Percentiles rank a stretch among this genome's conserved stretches.
These are phyloP conservation scores for Starmerella roubikii DNA, from an alignment of 805 yeast genomes.

Conservation along the genomic window DNA sequence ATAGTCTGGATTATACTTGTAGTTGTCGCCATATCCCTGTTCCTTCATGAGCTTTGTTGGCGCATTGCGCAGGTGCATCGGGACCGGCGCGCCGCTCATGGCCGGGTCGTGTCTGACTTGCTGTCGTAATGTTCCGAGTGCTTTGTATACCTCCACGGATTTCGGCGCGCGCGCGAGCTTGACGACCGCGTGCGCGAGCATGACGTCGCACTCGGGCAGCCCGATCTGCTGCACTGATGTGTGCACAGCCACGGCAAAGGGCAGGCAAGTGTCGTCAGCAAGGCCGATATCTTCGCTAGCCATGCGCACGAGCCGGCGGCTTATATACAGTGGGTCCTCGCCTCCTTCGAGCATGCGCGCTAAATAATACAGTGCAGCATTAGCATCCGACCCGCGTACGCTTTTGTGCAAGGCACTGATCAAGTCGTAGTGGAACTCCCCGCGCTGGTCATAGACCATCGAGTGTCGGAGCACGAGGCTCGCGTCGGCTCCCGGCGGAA, in stretches of 20 bases:
- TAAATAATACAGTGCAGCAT: slow-evolving; percentile 79
- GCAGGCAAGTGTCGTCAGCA: slow-evolving; percentile 67
- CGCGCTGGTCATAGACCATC: slow-evolving; percentile 65
- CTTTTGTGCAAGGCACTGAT: slow-evolving; percentile 93
- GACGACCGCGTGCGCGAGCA: slow-evolving; percentile 86
- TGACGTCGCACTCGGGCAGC: slow-evolving; percentile 83
- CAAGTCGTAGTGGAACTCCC: slow-evolving; percentile 88
- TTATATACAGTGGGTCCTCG: slow-evolving; percentile 80
- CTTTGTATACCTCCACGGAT: slow-evolving; percentile 74
- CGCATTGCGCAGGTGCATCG: slow-evolving; percentile 74
- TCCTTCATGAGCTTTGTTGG: slow-evolving; percentile 87
- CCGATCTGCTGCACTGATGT: slow-evolving; percentile 84
- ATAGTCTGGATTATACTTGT: slow-evolving; percentile 80
- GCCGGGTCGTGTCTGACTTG: slow-evolving; percentile 45
- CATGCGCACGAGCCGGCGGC: slow-evolving; percentile 82
- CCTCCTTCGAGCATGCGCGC: slow-evolving; percentile 87
- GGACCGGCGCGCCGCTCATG: slow-evolving; percentile 46
- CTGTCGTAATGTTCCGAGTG: slow-evolving; percentile 53
- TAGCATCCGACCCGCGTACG: slow-evolving; percentile 75
- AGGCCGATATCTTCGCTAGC: slow-evolving; percentile 93
- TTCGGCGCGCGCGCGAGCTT: slow-evolving; percentile 75
- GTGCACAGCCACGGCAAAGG: slow-evolving; percentile 75
- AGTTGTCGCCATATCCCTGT: slow-evolving; percentile 68
- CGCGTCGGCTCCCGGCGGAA: slow-evolving; percentile 24
- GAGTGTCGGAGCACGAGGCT: slow-evolving; percentile 34